Conservation (phyloP, 2,329 filamentous ascomycete species). For the Triangularia setosa region DNA sequence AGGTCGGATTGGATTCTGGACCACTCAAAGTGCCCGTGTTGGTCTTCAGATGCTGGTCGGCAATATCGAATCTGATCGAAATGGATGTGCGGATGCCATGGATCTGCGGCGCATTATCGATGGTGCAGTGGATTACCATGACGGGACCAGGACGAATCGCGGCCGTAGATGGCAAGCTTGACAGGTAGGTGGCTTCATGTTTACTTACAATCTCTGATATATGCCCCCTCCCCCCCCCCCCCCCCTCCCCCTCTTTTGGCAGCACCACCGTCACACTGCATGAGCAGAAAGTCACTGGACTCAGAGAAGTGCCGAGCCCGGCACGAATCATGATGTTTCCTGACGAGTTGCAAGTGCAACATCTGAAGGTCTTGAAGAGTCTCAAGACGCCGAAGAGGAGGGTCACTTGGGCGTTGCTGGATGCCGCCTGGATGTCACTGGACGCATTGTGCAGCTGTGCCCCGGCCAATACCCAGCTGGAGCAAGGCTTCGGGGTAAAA, state of each 20-base stretch:
- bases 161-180: constrained; percentile 70
- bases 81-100: constrained; percentile 83
- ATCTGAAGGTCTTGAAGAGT: constrained; percentile 17
- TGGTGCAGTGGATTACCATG: constrained; percentile 71
- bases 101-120: constrained; percentile 70
- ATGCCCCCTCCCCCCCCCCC: too few species aligned
- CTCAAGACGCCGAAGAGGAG: constrained; percentile 3
- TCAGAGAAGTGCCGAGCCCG: constrained; percentile 36
- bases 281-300: constrained; percentile 45
- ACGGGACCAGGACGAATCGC: constrained; percentile 72
- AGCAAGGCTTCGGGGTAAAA: constrained; percentile 27
- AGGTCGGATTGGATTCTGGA: constrained; percentile 19
- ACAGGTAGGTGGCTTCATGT: constrained; percentile 67
- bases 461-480: constrained; percentile 24
- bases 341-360: constrained; percentile 32
- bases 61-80: constrained; percentile 68
- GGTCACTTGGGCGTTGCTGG: constrained; percentile 5
- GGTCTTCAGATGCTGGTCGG: constrained; percentile 73
- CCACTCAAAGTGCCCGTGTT: constrained; percentile 60
- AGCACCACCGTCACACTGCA: constrained; percentile 40
- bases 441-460: constrained; percentile 12
- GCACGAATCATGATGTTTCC: constrained; percentile 36
- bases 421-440: constrained; percentile 9
- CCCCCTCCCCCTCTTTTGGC: constrained; percentile 25
- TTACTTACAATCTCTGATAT: constrained; percentile 9